Base-by-base conservation (phyloP, 257 asterid genomes). In the Petunia secreta region DNA sequence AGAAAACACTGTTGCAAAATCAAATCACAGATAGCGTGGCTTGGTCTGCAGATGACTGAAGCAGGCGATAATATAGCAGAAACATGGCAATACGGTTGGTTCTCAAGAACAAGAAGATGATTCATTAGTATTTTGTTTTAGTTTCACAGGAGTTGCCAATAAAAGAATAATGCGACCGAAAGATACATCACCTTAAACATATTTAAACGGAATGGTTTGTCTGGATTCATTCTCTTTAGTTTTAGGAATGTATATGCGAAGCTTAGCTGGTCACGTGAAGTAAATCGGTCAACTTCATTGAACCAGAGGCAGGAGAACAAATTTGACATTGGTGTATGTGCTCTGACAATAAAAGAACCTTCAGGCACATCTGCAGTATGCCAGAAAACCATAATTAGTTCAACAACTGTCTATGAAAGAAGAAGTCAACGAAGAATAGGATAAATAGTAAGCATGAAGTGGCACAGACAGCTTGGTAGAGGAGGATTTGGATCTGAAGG, bases 261-360 rank as follows among this genome's bases (percentile, higher is more conserved):
- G 89, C 99, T 93, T 82, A 95, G 89, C 79, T 95, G 99, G 87
- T 95, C 99, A 38, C 97, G 91, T 75, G 98, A 91, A 25, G 98
- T 94, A 71, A 94, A 94, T 14, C 91, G 96, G 81, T 92, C 90
- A 79, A 91, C 97, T 80, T 93, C 98, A 39, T 93, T 92, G 88
- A 92, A 94, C 98, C 98, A 94, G 81, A 94, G 93, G 91, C 98
- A 93, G 40, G 97, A 90, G 86, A 94, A 94, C 83, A 94, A 85
- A 85, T 94, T 94, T 55, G 97, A 89, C 97, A 94, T 91, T 40
- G 94, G 85, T 1, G 97, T 94, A 84, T 94, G 98, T 25, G 97
- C 98, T 87, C 98, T 90, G 69, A 94, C 88, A 65, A 94, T 94
- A 76, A 94, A 90, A 60, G 98, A 93, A 68, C 98, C 98, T 91